Conservation (phyloP, 23 red algal genomes). For the Chondrus crispus region DNA sequence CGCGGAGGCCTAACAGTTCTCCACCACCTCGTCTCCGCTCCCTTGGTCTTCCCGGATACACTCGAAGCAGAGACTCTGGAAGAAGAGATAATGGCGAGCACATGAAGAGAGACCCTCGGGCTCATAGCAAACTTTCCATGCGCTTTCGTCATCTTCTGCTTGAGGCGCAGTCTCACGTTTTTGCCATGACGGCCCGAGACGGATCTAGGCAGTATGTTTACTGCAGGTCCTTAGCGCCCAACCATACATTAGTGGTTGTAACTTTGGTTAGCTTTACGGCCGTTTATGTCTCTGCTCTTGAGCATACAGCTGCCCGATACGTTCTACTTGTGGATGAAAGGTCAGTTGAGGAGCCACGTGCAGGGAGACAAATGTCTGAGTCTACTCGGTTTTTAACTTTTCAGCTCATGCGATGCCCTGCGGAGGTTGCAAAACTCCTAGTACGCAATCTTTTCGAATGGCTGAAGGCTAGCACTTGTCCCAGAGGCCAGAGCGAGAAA, state of each 20-base stretch:
- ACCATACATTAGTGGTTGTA: slow-evolving; percentile 25
- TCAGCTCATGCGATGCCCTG: not conserved
- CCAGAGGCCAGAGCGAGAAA: not conserved
- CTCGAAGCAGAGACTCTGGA: not conserved
- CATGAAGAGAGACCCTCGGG: not conserved
- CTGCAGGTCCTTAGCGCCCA: slow-evolving; percentile 10
- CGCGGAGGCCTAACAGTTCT: not conserved
- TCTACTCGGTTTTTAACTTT: no score
- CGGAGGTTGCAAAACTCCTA: not conserved
- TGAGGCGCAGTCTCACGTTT: not conserved
- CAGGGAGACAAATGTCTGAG: no score
- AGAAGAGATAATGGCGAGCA: not conserved
- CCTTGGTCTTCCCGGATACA: not conserved
- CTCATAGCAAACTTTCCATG: not conserved
- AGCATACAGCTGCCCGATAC: not conserved
- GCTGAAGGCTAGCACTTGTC: not conserved
- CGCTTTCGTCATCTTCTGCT: not conserved
- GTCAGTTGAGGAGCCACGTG: no score
- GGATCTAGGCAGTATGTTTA: slow-evolving; percentile 45
- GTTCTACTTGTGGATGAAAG: not conserved
- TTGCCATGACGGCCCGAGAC: slow-evolving; percentile 16
- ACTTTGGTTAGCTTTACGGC: not conserved
- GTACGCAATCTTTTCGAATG: not conserved
- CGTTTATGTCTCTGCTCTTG: slow-evolving; percentile 34
- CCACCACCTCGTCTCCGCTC: slow-evolving; percentile 13